These are phyloP conservation scores for Oehlia diaphana DNA, from an alignment of 192 early-diverging fungal genomes.

Conservation along the genomic window DNA sequence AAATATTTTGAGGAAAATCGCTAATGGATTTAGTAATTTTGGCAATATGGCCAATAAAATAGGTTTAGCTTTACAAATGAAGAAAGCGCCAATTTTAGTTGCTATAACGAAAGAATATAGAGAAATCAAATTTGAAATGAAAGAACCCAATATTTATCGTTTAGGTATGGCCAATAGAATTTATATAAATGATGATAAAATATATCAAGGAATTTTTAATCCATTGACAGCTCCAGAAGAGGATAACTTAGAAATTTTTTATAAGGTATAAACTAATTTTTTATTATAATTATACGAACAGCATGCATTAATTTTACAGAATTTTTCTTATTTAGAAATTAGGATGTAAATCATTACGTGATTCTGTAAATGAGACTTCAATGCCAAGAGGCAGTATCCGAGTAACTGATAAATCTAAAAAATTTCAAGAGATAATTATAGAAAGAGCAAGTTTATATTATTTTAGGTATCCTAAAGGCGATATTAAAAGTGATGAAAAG, in stretches of 20 bases:
- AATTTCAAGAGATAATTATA: slow-evolving; percentile 63
- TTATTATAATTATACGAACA: too few species aligned
- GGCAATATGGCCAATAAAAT: slow-evolving; percentile 25
- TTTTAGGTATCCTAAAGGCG: slow-evolving; percentile 54
- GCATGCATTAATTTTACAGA: too few species aligned
- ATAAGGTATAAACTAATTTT: background rate
- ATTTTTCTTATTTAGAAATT: slow-evolving; percentile 35
- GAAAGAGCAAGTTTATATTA: slow-evolving; percentile 78
- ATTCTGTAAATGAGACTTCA: slow-evolving; percentile 57
- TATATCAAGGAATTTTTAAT: slow-evolving; percentile 68
- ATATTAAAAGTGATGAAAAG: slow-evolving; percentile 52
- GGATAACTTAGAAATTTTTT: background rate
- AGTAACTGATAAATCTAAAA: slow-evolving; percentile 44
- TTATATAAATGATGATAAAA: slow-evolving; percentile 77
- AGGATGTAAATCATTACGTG: slow-evolving; percentile 68
- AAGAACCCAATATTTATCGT: background rate
- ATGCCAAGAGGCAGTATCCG: slow-evolving; percentile 50
- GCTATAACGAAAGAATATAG: slow-evolving; percentile 50
- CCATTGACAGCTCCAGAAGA: slow-evolving; percentile 47
- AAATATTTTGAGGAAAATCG: slow-evolving; percentile 68
- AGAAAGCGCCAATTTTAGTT: slow-evolving; percentile 60
- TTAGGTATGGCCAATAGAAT: slow-evolving; percentile 69
- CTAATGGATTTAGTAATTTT: slow-evolving; percentile 56
- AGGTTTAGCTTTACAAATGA: slow-evolving; percentile 61
- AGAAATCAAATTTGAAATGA: slow-evolving; percentile 30